These are phyloP conservation scores for Primulina eburnea DNA, from an alignment of 257 asterid genomes.

Conservation along the genomic window DNA sequence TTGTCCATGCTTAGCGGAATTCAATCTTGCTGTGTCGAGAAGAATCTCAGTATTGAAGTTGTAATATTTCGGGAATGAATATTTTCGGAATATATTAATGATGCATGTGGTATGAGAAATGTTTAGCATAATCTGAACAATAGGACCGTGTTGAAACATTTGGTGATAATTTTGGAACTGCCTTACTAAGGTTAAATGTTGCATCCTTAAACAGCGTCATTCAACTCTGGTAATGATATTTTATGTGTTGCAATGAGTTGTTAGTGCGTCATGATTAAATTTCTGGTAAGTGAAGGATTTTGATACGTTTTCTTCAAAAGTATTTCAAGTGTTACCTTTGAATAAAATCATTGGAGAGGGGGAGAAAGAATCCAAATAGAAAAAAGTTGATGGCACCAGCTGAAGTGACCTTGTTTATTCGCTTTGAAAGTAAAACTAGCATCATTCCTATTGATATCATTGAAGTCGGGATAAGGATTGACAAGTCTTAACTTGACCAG, in stretches of 20 bases:
- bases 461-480: background rate
- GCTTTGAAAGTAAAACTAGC: slow-evolving; percentile 4
- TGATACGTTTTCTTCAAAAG: background rate
- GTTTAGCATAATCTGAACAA: background rate
- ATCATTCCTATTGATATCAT: slow-evolving; percentile 1
- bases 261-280: background rate
- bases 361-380: background rate
- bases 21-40: too few relatives aligned
- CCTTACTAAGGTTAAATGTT: background rate
- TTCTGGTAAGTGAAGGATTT: slow-evolving; percentile 2
- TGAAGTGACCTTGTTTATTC: slow-evolving; percentile 4
- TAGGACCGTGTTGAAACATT: background rate
- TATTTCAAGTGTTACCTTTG: background rate
- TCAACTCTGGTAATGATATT: background rate
- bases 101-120: too few relatives aligned
- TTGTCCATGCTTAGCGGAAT: too few relatives aligned
- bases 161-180: background rate
- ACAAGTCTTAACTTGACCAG: background rate
- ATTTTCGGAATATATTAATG: too few relatives aligned
- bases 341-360: background rate
- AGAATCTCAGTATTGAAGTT: too few relatives aligned
- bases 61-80: too few relatives aligned
- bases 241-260: background rate
- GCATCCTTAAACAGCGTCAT: background rate
- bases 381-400: slow-evolving; percentile 4